Evolutionary conservation across 352 stramenopile species (phyloP).

Genomic region (Globisporangium ultimum): DNA sequence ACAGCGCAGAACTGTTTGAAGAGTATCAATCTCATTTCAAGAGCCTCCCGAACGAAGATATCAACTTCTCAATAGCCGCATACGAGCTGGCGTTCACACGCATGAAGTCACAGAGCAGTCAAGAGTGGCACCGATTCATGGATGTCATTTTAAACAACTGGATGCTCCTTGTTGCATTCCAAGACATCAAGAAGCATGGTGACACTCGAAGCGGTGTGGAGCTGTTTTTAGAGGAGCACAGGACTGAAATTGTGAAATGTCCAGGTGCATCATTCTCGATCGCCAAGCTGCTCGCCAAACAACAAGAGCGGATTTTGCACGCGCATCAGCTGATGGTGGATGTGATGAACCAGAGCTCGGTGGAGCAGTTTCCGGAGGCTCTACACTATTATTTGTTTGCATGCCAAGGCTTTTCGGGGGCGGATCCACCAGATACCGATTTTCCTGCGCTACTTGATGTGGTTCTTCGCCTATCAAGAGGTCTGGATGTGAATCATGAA

Average conservation of each 20-base stretch:
- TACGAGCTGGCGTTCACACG: slow-evolving; percentile 5
- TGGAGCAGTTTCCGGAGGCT: slow-evolving; percentile 5
- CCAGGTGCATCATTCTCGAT: slow-evolving; percentile 12
- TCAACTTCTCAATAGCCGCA: not conserved
- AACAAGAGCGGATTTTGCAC: not conserved
- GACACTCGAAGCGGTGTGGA: slow-evolving; percentile 2
- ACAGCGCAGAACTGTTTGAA: slow-evolving; percentile 7
- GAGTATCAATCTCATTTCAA: not conserved
- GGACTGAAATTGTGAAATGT: not conserved
- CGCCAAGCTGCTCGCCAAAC: slow-evolving; percentile 5
- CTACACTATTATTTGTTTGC: slow-evolving; percentile 14
- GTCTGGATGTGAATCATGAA: slow-evolving; percentile 20
- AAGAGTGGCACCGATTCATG: not conserved
- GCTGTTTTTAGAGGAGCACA: slow-evolving; percentile 2
- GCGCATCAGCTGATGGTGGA: slow-evolving; percentile 4
- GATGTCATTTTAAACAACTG: slow-evolving; percentile 13
- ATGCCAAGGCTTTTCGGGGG: not conserved
- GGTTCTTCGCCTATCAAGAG: slow-evolving; percentile 24
- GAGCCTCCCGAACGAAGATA: not conserved
- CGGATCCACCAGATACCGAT: not conserved
- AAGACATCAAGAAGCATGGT: not conserved
- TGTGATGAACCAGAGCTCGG: slow-evolving; percentile 7
- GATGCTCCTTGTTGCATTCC: slow-evolving; percentile 7
- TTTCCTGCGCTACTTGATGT: slow-evolving; percentile 12
- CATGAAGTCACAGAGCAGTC: not conserved